Evolutionary conservation across 305 asterid genomes (phyloP), one percentile per base, ranked within the genome.

Genomic region (Solanum hybrid): DNA sequence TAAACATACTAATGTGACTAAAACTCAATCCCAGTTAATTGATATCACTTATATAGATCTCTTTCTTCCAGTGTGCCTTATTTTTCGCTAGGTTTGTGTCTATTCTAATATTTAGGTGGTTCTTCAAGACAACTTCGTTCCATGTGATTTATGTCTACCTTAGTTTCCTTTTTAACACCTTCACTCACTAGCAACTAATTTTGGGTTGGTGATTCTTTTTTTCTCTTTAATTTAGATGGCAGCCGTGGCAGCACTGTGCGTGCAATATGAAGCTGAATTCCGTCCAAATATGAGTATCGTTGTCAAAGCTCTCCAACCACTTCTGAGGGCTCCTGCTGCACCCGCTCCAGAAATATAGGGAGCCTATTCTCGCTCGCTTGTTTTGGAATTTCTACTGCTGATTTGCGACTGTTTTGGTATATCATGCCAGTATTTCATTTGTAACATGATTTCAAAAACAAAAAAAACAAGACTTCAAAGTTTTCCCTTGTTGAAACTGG

Each of bases 181-280:
- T 60, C 71, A 56, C 69, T 60, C 71, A 60, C 71, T 3, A 19
- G 71, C 71, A 60, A 19, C 71, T 60, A 60, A 60, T 60, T 73
- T 87, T 37, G 17, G n/a, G n/a, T 40, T 73, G 42, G 85, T 27
- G 19, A 75, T 40, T 42, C n/a, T 6, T 87, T 19, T 19, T 35
- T 35, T 35, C n/a, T 24, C 78, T 56, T 24, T 1, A 73, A 77
- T 35, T 34, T 45, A 88, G 90, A 60, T 88, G 45, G 90, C 86
- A 78, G 90, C 90, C 17, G 90, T 88, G 78, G 90, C 90, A 88
- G 90, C 90, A 26, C 38, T 88, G 64, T 88, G 90, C 13, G 90
- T 88, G 35, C 90, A 88, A 15, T 88, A 88, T 10, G 90, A 88
- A 60, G 86, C 90, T 36, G 90, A 88, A 36, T 88, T 88, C 78